Conservation (phyloP, 2,329 filamentous ascomycete genomes). For the Fusarium sterilihyphosum region DNA sequence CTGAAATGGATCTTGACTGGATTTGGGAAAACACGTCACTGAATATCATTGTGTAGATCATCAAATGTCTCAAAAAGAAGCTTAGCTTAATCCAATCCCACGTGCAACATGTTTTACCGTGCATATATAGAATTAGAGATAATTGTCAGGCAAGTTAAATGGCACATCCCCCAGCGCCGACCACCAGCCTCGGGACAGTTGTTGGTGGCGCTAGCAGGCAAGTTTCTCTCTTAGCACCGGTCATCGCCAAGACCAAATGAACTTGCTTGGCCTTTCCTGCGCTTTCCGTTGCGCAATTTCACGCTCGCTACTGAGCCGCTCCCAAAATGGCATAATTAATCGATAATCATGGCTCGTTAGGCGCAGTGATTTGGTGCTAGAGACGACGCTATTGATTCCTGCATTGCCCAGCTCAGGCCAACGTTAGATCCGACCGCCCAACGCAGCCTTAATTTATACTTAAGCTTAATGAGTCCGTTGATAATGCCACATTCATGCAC, state of each 20-base stretch:
- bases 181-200: background rate
- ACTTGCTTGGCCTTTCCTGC: background rate
- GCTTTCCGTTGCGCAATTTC: too few species aligned
- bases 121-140: accelerated
- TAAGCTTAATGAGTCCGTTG: background rate
- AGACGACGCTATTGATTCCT: background rate
- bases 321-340: background rate
- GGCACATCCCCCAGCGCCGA: too few species aligned
- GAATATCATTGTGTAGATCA: accelerated
- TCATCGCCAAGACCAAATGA: background rate
- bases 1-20: too few species aligned
- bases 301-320: background rate
- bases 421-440: background rate
- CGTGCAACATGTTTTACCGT: accelerated
- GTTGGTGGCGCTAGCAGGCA: background rate
- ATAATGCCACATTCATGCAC: background rate
- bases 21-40: accelerated
- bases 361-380: background rate
- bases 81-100: accelerated
- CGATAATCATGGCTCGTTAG: background rate
- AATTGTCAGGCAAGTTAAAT: background rate
- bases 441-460: background rate
- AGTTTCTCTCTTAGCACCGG: background rate
- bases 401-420: background rate
- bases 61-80: background rate